Base-by-base conservation (phyloP, 2,329 filamentous ascomycete species). In the Fusarium citri region DNA sequence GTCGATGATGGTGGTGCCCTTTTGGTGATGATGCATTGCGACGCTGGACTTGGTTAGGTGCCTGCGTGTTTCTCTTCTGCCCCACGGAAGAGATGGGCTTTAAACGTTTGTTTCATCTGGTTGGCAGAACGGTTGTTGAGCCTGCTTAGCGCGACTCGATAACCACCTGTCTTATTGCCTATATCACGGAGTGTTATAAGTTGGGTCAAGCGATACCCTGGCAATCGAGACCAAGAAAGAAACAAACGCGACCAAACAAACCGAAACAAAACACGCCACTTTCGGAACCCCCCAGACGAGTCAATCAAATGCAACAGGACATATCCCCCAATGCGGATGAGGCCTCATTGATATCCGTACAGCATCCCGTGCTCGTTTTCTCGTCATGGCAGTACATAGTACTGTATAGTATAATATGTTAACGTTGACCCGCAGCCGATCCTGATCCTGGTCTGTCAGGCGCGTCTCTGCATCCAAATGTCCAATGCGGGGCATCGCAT, bases 141-240 rank as follows among this genome's bases (percentile, higher is more conserved):
- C 34, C 34, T 37, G 49, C 42, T 75, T 75, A 75, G 72, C 69
- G 69, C 54, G 59, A 48, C 46, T 55, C 59, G 66, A 72, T 75
- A 75, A 46, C 67, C 67, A 63, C 68, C 69, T 71, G 69, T 75
- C 57, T 74, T 75, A 75, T 72, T 68, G 64, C 58, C 73, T 75
- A 75, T 75, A 75, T 74, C 58, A 64, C 58, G 22, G 46, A 63
- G 64, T 65, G 42, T 64, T 75, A 74, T 75, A 65, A 66, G 61
- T 68, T 61, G 51, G 51, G 51, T 64, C 57, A 53, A 48, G 37
- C 43, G 54, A 48, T 59, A 58, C 55, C 57, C 49, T 68, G 51
- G 62, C 16, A 46, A 54, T 50, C 51, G 61, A 71, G 62, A 69
- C 51, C 50, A 46, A 56, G 58, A 55, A 45, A 47, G 50, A 68